phyloP scores from a whole-genome alignment of 495 filamentous ascomycete species.

The Aspergillus coremiiformis region DNA sequence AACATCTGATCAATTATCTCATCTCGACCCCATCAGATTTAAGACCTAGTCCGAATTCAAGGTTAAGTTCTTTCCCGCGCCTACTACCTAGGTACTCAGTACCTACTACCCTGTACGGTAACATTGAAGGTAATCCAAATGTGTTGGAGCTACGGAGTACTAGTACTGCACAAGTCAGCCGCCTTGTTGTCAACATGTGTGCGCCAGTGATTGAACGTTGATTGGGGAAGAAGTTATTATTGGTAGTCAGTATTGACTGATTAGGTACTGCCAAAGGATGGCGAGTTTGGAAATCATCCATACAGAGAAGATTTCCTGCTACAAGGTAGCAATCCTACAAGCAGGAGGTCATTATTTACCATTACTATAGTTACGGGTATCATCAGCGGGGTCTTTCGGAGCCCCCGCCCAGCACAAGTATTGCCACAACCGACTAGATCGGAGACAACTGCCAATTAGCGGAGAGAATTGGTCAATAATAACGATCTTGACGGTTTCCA shows the following conservation, averaged over 20 bases:
- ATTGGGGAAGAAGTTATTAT: conserved; percentile 7
- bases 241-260: conserved; percentile 4
- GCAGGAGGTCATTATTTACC: neutral
- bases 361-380: neutral
- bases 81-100: no score
- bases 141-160: conserved; percentile 17
- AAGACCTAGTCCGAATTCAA: neutral
- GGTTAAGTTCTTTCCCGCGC: neutral
- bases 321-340: no score
- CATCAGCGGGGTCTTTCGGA: conserved; percentile 12
- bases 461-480: conserved; percentile 8
- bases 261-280: neutral
- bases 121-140: conserved; percentile 7
- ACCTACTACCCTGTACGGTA: conserved; percentile 6
- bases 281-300: conserved; percentile 3
- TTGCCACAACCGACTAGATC: conserved; percentile 16
- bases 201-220: conserved; percentile 14
- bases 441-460: conserved; percentile 10
- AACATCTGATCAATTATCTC: neutral
- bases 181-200: conserved; percentile 23
- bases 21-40: neutral
- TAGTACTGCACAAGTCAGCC: no score
- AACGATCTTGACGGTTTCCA: conserved; percentile 27
- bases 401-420: conserved; percentile 4
- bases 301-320: neutral